phyloP scores from a whole-genome alignment of 139 green algal genomes.

The Chlorella sp. region DNA sequence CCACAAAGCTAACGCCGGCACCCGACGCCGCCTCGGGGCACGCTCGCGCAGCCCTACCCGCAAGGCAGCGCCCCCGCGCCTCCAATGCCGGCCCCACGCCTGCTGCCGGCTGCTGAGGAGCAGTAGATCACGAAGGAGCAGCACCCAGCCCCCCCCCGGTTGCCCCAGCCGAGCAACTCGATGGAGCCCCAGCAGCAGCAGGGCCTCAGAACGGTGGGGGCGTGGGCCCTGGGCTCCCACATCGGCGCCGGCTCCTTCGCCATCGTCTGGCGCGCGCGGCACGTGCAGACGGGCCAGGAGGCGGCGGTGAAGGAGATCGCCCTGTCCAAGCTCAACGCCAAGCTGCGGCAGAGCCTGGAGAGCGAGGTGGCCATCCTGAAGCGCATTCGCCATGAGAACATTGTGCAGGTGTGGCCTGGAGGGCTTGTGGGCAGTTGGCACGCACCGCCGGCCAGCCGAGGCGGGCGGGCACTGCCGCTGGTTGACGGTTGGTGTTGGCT shows the following conservation, averaged over 20 bases:
- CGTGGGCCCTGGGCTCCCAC: conserved; percentile 76
- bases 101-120: neutral
- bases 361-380: conserved; percentile 90
- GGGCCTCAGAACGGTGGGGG: conserved; percentile 49
- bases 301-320: conserved; percentile 96
- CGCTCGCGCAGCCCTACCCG: too few relatives aligned
- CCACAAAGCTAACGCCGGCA: too few relatives aligned
- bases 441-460: too few relatives aligned
- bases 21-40: too few relatives aligned
- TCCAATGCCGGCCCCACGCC: too few relatives aligned
- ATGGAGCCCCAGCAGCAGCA: neutral
- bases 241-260: conserved; percentile 93
- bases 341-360: conserved; percentile 90
- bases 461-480: too few relatives aligned
- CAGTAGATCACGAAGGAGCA: neutral
- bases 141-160: neutral
- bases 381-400: conserved; percentile 85
- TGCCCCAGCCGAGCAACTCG: too few relatives aligned
- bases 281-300: conserved; percentile 60
- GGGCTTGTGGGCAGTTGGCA: too few relatives aligned
- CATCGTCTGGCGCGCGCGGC: conserved; percentile 85
- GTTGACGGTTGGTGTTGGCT: too few relatives aligned
- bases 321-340: conserved; percentile 84
- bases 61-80: too few relatives aligned
- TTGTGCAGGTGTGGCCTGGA: conserved; percentile 75